Evolutionary conservation across 495 filamentous ascomycete species (phyloP).

Genomic region (Penicillium ucsense): DNA sequence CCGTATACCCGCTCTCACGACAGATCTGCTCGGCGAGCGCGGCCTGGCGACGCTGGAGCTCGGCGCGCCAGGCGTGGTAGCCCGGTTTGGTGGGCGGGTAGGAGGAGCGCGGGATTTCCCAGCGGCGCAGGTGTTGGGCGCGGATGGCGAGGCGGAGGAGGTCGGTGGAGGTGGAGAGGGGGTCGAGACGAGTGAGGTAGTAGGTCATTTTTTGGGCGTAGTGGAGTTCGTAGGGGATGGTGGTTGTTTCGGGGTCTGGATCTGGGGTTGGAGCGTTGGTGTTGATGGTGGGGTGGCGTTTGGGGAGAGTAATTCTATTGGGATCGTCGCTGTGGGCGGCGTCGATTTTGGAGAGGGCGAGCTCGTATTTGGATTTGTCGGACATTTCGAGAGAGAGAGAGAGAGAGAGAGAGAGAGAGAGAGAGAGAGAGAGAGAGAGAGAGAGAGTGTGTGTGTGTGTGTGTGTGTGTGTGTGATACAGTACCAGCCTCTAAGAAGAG

Average conservation of each 20-base stretch:
- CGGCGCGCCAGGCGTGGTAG: constrained; percentile 66
- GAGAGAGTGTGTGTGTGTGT: no score
- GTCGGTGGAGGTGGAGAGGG: constrained; percentile 52
- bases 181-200: constrained; percentile 48
- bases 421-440: background rate
- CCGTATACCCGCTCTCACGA: constrained; percentile 36
- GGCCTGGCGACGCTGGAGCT: constrained; percentile 61
- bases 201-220: constrained; percentile 69
- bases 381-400: constrained; percentile 10
- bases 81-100: constrained; percentile 62
- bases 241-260: background rate
- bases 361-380: constrained; percentile 24
- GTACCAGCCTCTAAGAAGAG: no score
- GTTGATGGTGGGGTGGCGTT: background rate
- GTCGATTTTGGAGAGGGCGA: constrained; percentile 57
- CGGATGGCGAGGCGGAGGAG: constrained; percentile 62
- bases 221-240: constrained; percentile 62
- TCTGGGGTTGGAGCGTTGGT: no score
- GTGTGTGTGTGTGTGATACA: no score
- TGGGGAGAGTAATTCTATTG: constrained; percentile 21
- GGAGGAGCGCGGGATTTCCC: constrained; percentile 62
- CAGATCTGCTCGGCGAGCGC: constrained; percentile 47
- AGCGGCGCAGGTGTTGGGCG: constrained; percentile 74
- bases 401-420: background rate
- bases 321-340: constrained; percentile 64